phyloP scores from a whole-genome alignment of 2,329 filamentous ascomycete genomes.

The Periconia sp. region DNA sequence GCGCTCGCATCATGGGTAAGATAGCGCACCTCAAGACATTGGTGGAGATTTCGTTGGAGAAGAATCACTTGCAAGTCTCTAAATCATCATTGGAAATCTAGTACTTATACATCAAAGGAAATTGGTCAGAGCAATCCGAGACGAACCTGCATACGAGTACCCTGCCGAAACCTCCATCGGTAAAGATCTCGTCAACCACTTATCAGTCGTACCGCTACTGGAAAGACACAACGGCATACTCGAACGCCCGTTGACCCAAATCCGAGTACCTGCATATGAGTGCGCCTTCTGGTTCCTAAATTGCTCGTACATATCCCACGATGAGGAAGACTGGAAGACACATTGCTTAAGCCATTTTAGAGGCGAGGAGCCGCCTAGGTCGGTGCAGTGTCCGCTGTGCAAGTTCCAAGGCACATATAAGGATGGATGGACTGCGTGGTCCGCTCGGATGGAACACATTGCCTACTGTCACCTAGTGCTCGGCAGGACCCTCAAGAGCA shows the following conservation, averaged over 20 bases:
- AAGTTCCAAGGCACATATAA: slow-evolving; percentile 24
- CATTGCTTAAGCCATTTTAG: slow-evolving; percentile 43
- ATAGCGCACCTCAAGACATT: no score
- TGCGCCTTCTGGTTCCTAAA: slow-evolving; percentile 44
- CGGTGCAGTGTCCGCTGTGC: slow-evolving; percentile 40
- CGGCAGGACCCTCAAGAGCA: slow-evolving; percentile 29
- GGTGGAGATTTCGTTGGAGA: no score
- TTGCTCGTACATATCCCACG: slow-evolving; percentile 29
- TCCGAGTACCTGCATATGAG: slow-evolving; percentile 26
- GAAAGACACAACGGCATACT: slow-evolving; percentile 38
- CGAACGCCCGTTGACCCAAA: slow-evolving; percentile 16
- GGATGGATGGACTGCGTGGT: slow-evolving; percentile 29
- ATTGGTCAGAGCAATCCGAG: no score
- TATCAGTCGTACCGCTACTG: slow-evolving; percentile 28
- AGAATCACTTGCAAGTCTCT: no score
- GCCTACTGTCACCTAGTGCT: slow-evolving; percentile 27
- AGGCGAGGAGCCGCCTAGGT: slow-evolving; percentile 37
- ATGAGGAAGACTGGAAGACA: slow-evolving; percentile 32
- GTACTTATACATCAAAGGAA: no score
- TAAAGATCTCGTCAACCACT: slow-evolving; percentile 28
- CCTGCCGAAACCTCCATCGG: no score
- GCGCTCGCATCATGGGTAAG: no score
- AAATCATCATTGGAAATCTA: no score
- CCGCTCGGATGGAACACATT: slow-evolving; percentile 34
- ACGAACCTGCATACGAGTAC: no score